phyloP scores from a whole-genome alignment of 306 rosid species.

The Leucaena leucocephala region DNA sequence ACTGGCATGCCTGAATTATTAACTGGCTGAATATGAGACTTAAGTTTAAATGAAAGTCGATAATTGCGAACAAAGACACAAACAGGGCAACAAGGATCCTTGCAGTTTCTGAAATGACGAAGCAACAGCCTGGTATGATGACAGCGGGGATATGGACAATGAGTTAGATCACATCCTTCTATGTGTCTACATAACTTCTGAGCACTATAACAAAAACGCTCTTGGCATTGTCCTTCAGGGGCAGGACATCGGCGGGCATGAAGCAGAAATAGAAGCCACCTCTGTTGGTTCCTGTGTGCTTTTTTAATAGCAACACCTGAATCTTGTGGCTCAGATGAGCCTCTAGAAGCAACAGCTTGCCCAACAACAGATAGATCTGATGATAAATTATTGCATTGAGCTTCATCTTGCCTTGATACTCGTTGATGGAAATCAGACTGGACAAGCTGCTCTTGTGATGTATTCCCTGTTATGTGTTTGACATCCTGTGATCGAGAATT shows the following conservation, averaged over 20 bases:
- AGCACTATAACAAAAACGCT: slow-evolving; percentile 56
- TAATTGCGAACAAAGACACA: slow-evolving; percentile 69
- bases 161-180: slow-evolving; percentile 46
- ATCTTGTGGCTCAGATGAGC: slow-evolving; percentile 49
- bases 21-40: slow-evolving; percentile 28
- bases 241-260: slow-evolving; percentile 82
- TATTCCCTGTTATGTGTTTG: not conserved
- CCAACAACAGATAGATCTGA: slow-evolving; percentile 66
- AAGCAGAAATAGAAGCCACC: slow-evolving; percentile 85
- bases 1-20: slow-evolving; percentile 56
- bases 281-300: slow-evolving; percentile 67
- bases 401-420: slow-evolving; percentile 66
- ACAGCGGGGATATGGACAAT: slow-evolving; percentile 67
- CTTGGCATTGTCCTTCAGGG: slow-evolving; percentile 81
- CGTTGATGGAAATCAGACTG: slow-evolving; percentile 10
- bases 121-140: slow-evolving; percentile 64
- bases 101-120: slow-evolving; percentile 68
- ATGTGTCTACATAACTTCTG: slow-evolving; percentile 79
- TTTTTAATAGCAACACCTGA: slow-evolving; percentile 30
- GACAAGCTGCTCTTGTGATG: not conserved
- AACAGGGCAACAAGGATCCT: slow-evolving; percentile 72
- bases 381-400: slow-evolving; percentile 78
- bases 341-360: slow-evolving; percentile 58
- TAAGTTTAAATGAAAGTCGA: slow-evolving; percentile 45
- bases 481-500: not conserved